Evolutionary conservation across 2,329 filamentous ascomycete species (phyloP).

Genomic region (Scortechinia acanthostroma): DNA sequence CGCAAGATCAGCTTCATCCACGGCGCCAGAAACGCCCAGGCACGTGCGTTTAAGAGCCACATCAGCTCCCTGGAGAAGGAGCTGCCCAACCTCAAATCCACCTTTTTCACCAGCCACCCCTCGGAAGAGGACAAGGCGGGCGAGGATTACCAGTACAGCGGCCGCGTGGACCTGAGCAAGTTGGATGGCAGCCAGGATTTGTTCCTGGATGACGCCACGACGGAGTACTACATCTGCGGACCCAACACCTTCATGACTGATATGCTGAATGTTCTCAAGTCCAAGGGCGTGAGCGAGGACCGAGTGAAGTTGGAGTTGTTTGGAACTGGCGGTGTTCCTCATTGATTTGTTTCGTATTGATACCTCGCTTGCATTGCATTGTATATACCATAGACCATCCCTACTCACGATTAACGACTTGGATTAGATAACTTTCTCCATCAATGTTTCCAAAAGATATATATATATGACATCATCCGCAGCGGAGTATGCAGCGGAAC

Average conservation of each 20-base stretch:
- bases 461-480: no score
- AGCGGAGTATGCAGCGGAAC: no score
- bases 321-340: conserved; percentile 25
- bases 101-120: conserved; percentile 40
- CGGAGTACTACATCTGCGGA: conserved; percentile 46
- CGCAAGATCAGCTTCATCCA: conserved; percentile 25
- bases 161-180: conserved; percentile 35
- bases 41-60: conserved; percentile 23
- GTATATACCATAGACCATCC: no score
- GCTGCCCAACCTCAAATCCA: conserved; percentile 25
- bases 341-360: no score
- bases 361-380: no score
- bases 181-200: conserved; percentile 31
- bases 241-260: conserved; percentile 46
- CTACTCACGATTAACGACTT: no score
- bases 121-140: conserved; percentile 33
- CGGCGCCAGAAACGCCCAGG: conserved; percentile 17
- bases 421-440: no score
- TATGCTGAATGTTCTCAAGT: conserved; percentile 31
- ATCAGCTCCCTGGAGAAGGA: conserved; percentile 27
- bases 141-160: conserved; percentile 33
- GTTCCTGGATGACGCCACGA: conserved; percentile 30
- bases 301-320: conserved; percentile 38
- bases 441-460: no score
- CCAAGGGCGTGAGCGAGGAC: conserved; percentile 24